Evolutionary conservation across 306 rosid genomes (phyloP).

Genomic region (Elaeagnus macrophylla): DNA sequence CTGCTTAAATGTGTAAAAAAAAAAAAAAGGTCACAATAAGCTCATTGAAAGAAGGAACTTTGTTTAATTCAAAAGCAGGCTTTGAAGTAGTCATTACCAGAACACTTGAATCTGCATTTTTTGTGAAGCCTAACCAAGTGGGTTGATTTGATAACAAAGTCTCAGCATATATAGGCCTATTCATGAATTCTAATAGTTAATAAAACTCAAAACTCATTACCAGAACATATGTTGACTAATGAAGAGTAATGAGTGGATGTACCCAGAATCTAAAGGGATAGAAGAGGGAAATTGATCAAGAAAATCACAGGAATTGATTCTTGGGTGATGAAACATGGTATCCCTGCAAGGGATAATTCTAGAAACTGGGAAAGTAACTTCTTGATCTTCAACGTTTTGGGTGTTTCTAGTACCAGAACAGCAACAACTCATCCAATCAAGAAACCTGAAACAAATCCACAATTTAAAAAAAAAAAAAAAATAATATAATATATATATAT

Average conservation of each 20-base stretch:
- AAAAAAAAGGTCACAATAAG: neutral
- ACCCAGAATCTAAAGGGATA: slow-evolving; percentile 66
- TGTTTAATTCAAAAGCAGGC: neutral
- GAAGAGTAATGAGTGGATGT: no score
- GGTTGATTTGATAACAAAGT: slow-evolving; percentile 60
- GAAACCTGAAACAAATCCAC: slow-evolving; percentile 36
- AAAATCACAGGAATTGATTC: slow-evolving; percentile 52
- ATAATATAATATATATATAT: no score
- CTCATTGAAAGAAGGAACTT: neutral
- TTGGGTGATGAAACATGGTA: slow-evolving; percentile 48
- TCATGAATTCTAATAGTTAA: neutral
- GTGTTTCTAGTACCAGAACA: slow-evolving; percentile 62
- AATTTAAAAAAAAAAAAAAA: no score
- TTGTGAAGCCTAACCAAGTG: slow-evolving; percentile 53
- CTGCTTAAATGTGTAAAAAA: slow-evolving; percentile 16
- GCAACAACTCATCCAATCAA: slow-evolving; percentile 76
- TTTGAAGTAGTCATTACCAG: slow-evolving; percentile 34
- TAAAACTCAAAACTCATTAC: no score
- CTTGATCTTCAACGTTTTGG: slow-evolving; percentile 44
- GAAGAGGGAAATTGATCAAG: slow-evolving; percentile 58
- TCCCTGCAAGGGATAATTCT: slow-evolving; percentile 64
- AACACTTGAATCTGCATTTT: slow-evolving; percentile 25
- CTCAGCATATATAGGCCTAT: slow-evolving; percentile 58
- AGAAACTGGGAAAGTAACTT: slow-evolving; percentile 49
- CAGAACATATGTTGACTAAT: no score